Percentiles rank a stretch among this genome's conserved stretches.
Evolutionary conservation across 1,284 basidiomycete species (phyloP).

Genomic region (Cystobasidiaceae sp.): DNA sequence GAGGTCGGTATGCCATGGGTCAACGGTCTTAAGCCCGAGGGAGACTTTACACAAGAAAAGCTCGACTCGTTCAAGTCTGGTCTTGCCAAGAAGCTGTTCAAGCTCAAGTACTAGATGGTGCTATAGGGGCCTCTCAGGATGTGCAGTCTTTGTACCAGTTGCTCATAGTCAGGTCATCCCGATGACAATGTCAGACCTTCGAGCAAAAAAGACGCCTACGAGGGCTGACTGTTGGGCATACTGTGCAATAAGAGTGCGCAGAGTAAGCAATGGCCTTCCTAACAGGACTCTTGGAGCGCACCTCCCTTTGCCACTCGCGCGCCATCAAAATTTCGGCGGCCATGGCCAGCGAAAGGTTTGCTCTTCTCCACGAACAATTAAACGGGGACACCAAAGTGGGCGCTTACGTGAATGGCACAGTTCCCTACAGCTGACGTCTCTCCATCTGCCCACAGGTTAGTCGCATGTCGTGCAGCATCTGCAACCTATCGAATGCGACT

Average conservation of each 20-base stretch:
- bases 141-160: background rate
- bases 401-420: background rate
- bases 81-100: slow-evolving; percentile 22
- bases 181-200: background rate
- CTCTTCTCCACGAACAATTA: slow-evolving; percentile 22
- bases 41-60: slow-evolving; percentile 28
- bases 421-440: background rate
- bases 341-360: background rate
- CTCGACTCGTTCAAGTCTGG: slow-evolving; percentile 26
- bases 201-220: background rate
- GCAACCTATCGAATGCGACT: slow-evolving; percentile 18
- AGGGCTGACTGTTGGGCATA: background rate
- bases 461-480: slow-evolving; percentile 9
- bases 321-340: slow-evolving; percentile 9
- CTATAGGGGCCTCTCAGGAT: background rate
- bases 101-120: slow-evolving; percentile 14
- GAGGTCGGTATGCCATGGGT: slow-evolving; percentile 43
- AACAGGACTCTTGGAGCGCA: background rate
- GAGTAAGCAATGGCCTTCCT: background rate
- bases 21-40: slow-evolving; percentile 36
- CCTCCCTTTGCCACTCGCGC: background rate
- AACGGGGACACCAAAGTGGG: slow-evolving; percentile 32
- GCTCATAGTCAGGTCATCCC: background rate
- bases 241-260: background rate
- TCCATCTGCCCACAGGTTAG: slow-evolving; percentile 10